Evolutionary conservation across 129 eudicot species (phyloP).

Genomic region (Ambrosia artemisiifolia): DNA sequence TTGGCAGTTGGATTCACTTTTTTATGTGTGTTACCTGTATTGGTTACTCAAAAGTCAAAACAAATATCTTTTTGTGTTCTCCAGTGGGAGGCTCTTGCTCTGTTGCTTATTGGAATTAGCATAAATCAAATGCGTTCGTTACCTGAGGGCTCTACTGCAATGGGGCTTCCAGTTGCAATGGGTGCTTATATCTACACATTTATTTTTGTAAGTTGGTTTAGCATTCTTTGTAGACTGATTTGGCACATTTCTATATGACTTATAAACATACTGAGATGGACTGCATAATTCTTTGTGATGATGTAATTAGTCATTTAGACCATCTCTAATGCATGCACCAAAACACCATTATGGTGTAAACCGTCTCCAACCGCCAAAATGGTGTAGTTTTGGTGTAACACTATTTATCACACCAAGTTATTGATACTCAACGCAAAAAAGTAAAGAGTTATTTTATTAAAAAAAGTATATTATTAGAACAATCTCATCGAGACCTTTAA

Average conservation of each 20-base stretch:
- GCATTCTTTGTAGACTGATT: slow-evolving; percentile 16
- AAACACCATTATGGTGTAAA: not conserved
- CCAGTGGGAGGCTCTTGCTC: slow-evolving; percentile 99
- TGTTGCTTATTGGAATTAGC: slow-evolving; percentile 92
- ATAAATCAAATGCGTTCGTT: slow-evolving; percentile 84
- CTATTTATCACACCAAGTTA: not conserved
- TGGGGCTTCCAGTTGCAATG: slow-evolving; percentile 93
- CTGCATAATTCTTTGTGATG: slow-evolving; percentile 8
- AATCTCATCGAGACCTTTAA: not conserved
- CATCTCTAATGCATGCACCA: not conserved
- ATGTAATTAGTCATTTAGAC: not conserved
- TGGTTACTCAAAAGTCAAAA: not conserved
- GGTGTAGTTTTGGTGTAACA: not conserved
- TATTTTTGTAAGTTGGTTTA: slow-evolving; percentile 74
- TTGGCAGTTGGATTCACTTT: not conserved
- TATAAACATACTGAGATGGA: slow-evolving; percentile 18
- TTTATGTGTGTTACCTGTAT: not conserved
- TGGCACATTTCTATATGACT: slow-evolving; percentile 17
- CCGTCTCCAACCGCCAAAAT: not conserved
- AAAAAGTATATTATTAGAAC: not conserved
- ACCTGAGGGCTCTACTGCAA: slow-evolving; percentile 78
- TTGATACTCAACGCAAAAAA: not conserved
- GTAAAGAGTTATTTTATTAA: not conserved
- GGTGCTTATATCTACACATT: slow-evolving; percentile 84
- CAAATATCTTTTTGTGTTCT: slow-evolving; percentile 3